Base-by-base conservation (phyloP, 2,329 filamentous ascomycete species). In the Monosporascus sp. region DNA sequence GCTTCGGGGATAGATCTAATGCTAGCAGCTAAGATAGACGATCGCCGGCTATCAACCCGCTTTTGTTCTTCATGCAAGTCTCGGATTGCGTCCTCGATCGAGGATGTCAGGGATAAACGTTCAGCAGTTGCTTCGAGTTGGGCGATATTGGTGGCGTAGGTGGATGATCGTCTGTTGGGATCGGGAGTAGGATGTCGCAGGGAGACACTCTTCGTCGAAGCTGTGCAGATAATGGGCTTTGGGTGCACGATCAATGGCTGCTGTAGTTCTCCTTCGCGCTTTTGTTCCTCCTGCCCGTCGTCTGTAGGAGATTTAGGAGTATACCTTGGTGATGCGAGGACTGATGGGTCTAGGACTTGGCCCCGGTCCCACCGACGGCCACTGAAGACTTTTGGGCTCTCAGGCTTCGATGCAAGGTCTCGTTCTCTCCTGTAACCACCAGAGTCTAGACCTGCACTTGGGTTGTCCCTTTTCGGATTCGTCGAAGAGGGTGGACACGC, bases 71-170 rank as follows among this genome's bases (percentile, higher is more conserved):
- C 76, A 69, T 89, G 84, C 59, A 90, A 76, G 63, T 87, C 83
- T 54, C 87, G 81, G 62, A 91, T 92, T 60, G 89, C 87, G 73
- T 88, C 83, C 62, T 88, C 87, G 64, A 91, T 88, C 56, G 88
- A 89, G 57, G 85, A 88, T 52, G 84, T 85, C 73, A 82, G 81
- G 60, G 86, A 89, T 68, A 92, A 76, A 58, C 84, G 80, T 70
- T 91, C 88, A 48, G 88, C 88, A 11, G 84, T 86, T 59, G 87
- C 84, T 70, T 93, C 88, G 57, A 92, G 81, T 48, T 85, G 82
- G 59, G 85, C 83, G 57, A 92, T 84, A 72, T 87, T 90, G 65
- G 78, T 79, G 18, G 79, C 72, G 65, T 82, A 84, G 35, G 82
- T 82, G 25, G 80, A 82, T 53, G 84, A 81, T 52, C 84, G 76